Base-by-base conservation (phyloP, 768 basidiomycete genomes). In the Agrocybe pediades region DNA sequence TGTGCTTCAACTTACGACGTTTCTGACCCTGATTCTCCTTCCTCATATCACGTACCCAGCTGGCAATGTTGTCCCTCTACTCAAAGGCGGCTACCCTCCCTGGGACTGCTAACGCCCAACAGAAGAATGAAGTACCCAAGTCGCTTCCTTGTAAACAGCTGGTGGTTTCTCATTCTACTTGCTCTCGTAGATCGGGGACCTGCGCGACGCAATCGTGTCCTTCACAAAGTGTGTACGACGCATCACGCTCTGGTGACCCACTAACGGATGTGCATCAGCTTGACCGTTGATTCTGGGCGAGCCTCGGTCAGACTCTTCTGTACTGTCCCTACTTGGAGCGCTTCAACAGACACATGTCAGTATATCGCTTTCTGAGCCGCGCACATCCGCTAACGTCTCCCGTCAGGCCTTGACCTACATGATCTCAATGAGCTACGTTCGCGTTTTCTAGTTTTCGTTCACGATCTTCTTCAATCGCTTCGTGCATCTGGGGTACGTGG, bases 361-460 rank as follows among this genome's bases (percentile, higher is more conserved):
- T 39, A 16, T 20, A 36, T 36, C 17, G 23, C 11, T 55, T 27
- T n/a, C 25, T 33, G 29, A 15, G 17, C 9, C 41, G 40, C 46
- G 17, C 9, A 51, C 30, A 45, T 46, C 15, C 33, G 33, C 50
- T 19, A 26, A 21, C 15, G 11, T 26, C 33, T 54, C 20, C 46
- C 47, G 29, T 33, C 53, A 88, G 87, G 77, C 62, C 67, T 81
- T 56, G 86, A 88, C 67, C 74, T 89, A 26, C 80, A 88, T 62
- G 88, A 90, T 69, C 74, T 89, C 53, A 74, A 88, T 49, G 82
- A 86, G 60, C 67, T 88, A 36, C 81, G 83, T 42, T 78, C 85
- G 43, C 79, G 83, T 41, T 80, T 82, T 39, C 73, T 90, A 13
- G 58, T 79, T 23, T 85, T 87, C 67, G 76, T 89, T 39, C 88